These are phyloP conservation scores for Lodderomyces elongisporus DNA, from an alignment of 1,139 yeast species.

Conservation along the genomic window DNA sequence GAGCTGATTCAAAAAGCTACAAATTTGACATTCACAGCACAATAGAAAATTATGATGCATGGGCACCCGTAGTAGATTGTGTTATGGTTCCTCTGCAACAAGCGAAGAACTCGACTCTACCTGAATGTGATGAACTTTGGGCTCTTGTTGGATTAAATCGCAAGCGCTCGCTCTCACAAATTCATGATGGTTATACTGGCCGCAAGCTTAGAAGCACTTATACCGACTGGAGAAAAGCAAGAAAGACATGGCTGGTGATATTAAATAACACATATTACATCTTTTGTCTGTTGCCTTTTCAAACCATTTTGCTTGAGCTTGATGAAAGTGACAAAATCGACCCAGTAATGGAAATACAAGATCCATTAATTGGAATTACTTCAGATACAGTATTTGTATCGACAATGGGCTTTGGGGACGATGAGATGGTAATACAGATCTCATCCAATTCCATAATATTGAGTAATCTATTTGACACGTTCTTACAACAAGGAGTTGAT, in stretches of 20 bases:
- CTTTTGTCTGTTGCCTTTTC: slow-evolving; percentile 35
- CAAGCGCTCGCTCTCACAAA: slow-evolving; percentile 33
- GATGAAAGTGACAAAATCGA: slow-evolving; percentile 14
- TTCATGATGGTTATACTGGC: slow-evolving; percentile 36
- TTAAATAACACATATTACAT: slow-evolving; percentile 19
- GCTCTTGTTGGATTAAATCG: slow-evolving; percentile 41
- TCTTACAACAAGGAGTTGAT: slow-evolving; percentile 7
- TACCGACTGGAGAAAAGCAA: slow-evolving; percentile 24
- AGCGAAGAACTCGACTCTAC: slow-evolving; percentile 15
- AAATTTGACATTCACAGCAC: too few relatives aligned
- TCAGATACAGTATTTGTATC: slow-evolving; percentile 13
- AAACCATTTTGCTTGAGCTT: slow-evolving; percentile 32
- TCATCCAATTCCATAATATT: slow-evolving; percentile 14
- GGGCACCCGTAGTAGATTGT: slow-evolving; percentile 48
- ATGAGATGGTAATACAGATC: background rate
- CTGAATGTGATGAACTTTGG: slow-evolving; percentile 40
- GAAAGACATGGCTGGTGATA: slow-evolving; percentile 16
- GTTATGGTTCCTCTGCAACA: slow-evolving; percentile 27
- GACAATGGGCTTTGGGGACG: background rate
- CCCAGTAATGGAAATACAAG: slow-evolving; percentile 24
- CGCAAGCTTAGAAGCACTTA: slow-evolving; percentile 17
- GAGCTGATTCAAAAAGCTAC: too few relatives aligned
- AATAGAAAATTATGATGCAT: slow-evolving; percentile 37
- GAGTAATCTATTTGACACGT: slow-evolving; percentile 6
- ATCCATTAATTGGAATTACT: slow-evolving; percentile 13